Evolutionary conservation across 371 early-diverging fungal species (phyloP).

Genomic region (Mortierella sp.): DNA sequence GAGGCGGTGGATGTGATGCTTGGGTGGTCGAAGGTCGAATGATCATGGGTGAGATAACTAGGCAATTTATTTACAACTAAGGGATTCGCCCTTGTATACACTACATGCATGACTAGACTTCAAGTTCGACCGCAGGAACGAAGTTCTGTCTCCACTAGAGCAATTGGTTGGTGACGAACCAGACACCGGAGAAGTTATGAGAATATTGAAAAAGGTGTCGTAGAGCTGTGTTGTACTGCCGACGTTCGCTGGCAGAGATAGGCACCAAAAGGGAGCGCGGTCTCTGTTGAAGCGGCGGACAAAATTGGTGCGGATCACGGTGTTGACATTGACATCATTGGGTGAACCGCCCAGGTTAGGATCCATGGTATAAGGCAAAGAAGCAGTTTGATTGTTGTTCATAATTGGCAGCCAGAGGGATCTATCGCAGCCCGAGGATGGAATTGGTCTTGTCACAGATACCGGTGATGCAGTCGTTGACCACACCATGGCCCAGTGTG

Average conservation of each 20-base stretch:
- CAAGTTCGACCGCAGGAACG: conserved; percentile 69
- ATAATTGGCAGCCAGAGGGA: conserved; percentile 68
- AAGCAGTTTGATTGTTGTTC: conserved; percentile 50
- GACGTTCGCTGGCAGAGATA: conserved; percentile 63
- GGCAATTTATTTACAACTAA: too few species aligned
- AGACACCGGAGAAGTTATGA: conserved; percentile 66
- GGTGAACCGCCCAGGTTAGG: conserved; percentile 71
- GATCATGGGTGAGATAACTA: too few species aligned
- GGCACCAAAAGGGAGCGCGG: conserved; percentile 78
- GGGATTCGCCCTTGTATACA: conserved; percentile 30
- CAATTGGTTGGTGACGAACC: conserved; percentile 74
- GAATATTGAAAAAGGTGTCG: conserved; percentile 62
- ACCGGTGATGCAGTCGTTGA: conserved; percentile 76
- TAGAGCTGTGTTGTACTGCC: conserved; percentile 60
- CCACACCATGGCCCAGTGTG: conserved; percentile 77
- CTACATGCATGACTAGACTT: conserved; percentile 67
- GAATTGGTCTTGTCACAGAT: conserved; percentile 68
- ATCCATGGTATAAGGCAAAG: conserved; percentile 72
- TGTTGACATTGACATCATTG: too few species aligned
- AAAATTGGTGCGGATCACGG: too few species aligned
- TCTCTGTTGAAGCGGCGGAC: conserved; percentile 73
- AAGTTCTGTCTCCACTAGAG: conserved; percentile 78
- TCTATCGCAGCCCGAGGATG: conserved; percentile 79
- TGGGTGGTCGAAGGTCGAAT: too few species aligned
- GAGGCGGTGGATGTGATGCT: too few species aligned